Conservation (phyloP, 1,139 yeast genomes). For the Yamadazyma friedrichii region DNA sequence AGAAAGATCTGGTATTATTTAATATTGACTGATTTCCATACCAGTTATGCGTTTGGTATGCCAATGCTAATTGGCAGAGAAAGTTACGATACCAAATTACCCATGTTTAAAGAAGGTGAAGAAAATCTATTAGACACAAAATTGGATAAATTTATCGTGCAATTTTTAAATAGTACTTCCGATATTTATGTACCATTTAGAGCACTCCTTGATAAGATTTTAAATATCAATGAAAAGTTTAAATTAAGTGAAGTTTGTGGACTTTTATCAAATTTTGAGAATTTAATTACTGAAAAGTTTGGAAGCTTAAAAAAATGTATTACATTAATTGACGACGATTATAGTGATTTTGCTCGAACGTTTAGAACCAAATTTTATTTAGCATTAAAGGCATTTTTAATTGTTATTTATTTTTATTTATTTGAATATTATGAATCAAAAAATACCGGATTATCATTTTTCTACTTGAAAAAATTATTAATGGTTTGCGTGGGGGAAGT, state of each 20-base stretch:
- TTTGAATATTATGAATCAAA: slow-evolving; percentile 38
- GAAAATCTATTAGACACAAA: slow-evolving; percentile 21
- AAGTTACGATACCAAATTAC: slow-evolving; percentile 28
- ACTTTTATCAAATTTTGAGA: slow-evolving; percentile 22
- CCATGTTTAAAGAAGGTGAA: slow-evolving; percentile 24
- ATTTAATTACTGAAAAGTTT: slow-evolving; percentile 15
- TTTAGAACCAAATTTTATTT: slow-evolving; percentile 28
- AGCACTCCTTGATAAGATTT: slow-evolving; percentile 17
- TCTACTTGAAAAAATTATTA: slow-evolving; percentile 36
- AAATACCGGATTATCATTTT: slow-evolving; percentile 26
- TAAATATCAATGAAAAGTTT: slow-evolving; percentile 22
- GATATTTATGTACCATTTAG: slow-evolving; percentile 9
- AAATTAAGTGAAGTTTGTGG: slow-evolving; percentile 24
- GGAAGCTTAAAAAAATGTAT: slow-evolving; percentile 25
- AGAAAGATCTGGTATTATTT: slow-evolving; percentile 58
- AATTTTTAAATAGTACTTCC: slow-evolving; percentile 11
- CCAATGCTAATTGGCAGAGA: slow-evolving; percentile 21
- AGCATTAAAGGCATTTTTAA: slow-evolving; percentile 29
- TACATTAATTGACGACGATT: slow-evolving; percentile 15
- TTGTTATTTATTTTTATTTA: slow-evolving; percentile 39
- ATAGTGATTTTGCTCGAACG: slow-evolving; percentile 21
- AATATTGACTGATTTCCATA: slow-evolving; percentile 24
- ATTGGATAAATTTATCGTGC: slow-evolving; percentile 24
- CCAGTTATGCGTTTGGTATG: slow-evolving; percentile 30
- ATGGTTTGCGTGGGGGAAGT: slow-evolving; percentile 30